Base-by-base conservation (phyloP, 495 filamentous ascomycete genomes). In the Lophiotrema nucula region DNA sequence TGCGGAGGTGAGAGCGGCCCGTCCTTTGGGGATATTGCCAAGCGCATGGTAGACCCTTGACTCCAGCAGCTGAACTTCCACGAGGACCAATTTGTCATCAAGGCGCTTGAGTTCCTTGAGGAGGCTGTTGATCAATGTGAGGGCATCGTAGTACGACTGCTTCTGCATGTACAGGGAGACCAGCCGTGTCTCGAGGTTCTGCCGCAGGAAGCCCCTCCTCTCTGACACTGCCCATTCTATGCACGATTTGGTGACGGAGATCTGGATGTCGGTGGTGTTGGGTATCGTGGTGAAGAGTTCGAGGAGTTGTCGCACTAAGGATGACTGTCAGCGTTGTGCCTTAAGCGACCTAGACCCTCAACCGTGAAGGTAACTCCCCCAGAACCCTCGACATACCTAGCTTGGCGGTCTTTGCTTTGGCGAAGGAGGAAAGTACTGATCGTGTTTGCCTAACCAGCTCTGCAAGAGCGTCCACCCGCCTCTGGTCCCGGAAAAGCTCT, bases 211-310 rank as follows among this genome's bases (percentile, higher is more conserved):
- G 41, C 88, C 87, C 59, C 92, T 87, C 47, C 88, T 85, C 74
- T 97, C 91, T 35, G 89, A 86, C 53, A 92, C 86, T 38, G 93
- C 93, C 93, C 93, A 99, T 80, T 97, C 93, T 81, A 99, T 97
- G 78, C 91, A 97, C 67, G 91, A 95, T 74, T 92, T 92, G 60
- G 95, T 97, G 62, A 96, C 88, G 72, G 87, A 76, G 65, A 92
- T 87, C 76, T 97, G 93, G 73, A 88, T 89, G 62, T 97, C 92
- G 73, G 87, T 83, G 52, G 90, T 92, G 73, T 96, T 88, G 44
- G 93, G 93, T 62, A 97, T 96, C 65, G 85, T 82, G 56, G 89
- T 84, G 79, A 97, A 92, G 73, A 97, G 83, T 71, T 97, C 93
- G 72, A 99, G 85, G 38, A 99, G 87, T 73, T 96, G 91, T 64